Evolutionary conservation across 148 eudicot genomes (phyloP).

Genomic region (Rhododendron vialii): DNA sequence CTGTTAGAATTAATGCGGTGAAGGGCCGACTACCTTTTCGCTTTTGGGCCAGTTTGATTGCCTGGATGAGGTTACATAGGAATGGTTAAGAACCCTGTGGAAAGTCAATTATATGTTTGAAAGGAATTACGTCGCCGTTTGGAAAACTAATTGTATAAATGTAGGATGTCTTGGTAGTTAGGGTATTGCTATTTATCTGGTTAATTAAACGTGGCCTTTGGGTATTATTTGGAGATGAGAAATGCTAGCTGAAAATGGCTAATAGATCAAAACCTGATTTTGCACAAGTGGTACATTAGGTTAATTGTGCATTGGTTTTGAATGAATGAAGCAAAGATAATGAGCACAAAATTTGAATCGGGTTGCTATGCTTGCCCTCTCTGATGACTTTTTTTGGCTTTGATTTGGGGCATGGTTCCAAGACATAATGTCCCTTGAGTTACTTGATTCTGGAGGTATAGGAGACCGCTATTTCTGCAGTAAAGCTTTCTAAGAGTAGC

Average conservation of each 20-base stretch:
- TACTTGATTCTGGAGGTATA: background rate
- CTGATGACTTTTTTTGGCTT: too few relatives aligned
- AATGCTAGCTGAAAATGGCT: background rate
- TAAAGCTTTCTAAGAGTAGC: background rate
- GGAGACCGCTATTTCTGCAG: background rate
- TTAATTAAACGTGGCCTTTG: background rate
- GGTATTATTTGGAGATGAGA: constrained; percentile 3
- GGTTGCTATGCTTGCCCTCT: too few relatives aligned
- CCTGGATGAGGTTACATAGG: background rate
- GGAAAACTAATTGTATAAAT: background rate
- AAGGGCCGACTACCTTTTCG: background rate
- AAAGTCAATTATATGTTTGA: background rate
- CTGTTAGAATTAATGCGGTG: background rate
- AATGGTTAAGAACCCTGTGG: background rate
- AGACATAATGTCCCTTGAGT: too few relatives aligned
- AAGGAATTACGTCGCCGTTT: background rate
- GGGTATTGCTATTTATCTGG: background rate
- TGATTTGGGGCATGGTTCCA: too few relatives aligned
- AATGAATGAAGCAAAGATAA: too few relatives aligned
- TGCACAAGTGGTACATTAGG: background rate
- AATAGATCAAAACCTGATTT: background rate
- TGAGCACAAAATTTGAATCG: too few relatives aligned
- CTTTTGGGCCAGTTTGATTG: background rate
- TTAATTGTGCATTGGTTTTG: background rate
- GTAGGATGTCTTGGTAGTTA: background rate